Percentiles rank a stretch among this genome's conserved stretches.
phyloP scores from a whole-genome alignment of 148 eudicot genomes.

The Bassia scoparia region DNA sequence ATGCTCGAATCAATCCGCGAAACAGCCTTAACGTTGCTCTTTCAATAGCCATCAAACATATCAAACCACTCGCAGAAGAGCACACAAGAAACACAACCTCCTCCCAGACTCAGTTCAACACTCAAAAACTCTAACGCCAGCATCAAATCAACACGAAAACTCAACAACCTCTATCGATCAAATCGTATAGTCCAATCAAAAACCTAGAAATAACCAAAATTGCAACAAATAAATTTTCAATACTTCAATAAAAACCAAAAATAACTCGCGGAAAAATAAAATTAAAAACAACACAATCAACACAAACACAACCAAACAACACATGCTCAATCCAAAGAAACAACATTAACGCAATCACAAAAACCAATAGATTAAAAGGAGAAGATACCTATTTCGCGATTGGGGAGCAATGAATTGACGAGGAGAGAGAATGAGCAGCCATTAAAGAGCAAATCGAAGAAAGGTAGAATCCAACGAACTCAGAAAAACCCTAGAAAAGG shows the following conservation, averaged over 20 bases:
- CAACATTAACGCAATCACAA: background rate
- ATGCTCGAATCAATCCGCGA: conserved; percentile 60
- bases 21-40: conserved; percentile 68
- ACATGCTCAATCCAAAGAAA: background rate
- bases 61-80: conserved; percentile 9
- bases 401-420: background rate
- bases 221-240: conserved; percentile 14
- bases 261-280: conserved; percentile 5
- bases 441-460: background rate
- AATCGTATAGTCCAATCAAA: conserved; percentile 24
- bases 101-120: conserved; percentile 12
- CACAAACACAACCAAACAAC: background rate
- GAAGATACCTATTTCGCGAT: conserved; percentile 26
- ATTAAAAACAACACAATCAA: background rate
- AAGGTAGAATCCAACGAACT: background rate
- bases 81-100: background rate
- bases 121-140: background rate
- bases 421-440: conserved; percentile 12
- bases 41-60: conserved; percentile 82
- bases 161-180: conserved; percentile 11
- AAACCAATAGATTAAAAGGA: background rate
- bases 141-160: conserved; percentile 4
- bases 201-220: conserved; percentile 30
- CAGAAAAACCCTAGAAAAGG: conserved; percentile 44
- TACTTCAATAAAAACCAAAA: background rate